Percentiles rank a stretch among this genome's conserved stretches.
Conservation (phyloP, 805 yeast species). For the Candida tibetensis region DNA sequence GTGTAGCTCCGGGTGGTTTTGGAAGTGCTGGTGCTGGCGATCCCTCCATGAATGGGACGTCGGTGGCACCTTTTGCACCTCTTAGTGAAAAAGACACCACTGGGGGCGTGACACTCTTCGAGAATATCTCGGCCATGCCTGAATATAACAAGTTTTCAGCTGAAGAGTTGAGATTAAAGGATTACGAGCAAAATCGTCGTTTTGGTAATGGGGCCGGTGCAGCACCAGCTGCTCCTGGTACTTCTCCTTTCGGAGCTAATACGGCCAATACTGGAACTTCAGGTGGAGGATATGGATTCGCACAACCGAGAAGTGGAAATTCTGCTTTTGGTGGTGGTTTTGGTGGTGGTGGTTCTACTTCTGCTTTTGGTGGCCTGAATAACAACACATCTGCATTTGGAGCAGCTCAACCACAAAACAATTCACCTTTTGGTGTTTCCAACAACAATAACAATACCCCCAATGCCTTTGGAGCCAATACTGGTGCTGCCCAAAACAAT, state of each 20-base stretch:
- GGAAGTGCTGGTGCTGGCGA: constrained; percentile 32
- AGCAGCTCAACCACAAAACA: constrained; percentile 22
- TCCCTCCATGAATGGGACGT: constrained; percentile 54
- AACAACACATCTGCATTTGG: constrained; percentile 42
- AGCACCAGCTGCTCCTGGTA: constrained; percentile 25
- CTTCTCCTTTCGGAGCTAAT: constrained; percentile 28
- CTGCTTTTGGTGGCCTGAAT: constrained; percentile 18
- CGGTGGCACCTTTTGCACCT: constrained; percentile 65
- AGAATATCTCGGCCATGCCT: constrained; percentile 84
- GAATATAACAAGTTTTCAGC: constrained; percentile 78
- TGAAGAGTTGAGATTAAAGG: constrained; percentile 88
- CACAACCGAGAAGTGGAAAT: constrained; percentile 5
- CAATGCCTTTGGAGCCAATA: constrained; percentile 23
- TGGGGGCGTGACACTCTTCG: constrained; percentile 57
- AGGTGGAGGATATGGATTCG: constrained; percentile 26
- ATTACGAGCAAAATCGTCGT: constrained; percentile 72
- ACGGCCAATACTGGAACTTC: constrained; percentile 18
- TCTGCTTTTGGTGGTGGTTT: constrained; percentile 1
- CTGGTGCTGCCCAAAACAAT: constrained; percentile 23
- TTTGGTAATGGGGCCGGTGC: constrained; percentile 44
- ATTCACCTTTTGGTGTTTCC: constrained; percentile 31
- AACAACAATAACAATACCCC: constrained; percentile 20
- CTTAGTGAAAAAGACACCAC: constrained; percentile 68
- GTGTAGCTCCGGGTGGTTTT: constrained; percentile 21
- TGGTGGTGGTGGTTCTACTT: constrained; percentile 6